Conservation (phyloP, 2,329 filamentous ascomycete species). For the Beauveria varroae region DNA sequence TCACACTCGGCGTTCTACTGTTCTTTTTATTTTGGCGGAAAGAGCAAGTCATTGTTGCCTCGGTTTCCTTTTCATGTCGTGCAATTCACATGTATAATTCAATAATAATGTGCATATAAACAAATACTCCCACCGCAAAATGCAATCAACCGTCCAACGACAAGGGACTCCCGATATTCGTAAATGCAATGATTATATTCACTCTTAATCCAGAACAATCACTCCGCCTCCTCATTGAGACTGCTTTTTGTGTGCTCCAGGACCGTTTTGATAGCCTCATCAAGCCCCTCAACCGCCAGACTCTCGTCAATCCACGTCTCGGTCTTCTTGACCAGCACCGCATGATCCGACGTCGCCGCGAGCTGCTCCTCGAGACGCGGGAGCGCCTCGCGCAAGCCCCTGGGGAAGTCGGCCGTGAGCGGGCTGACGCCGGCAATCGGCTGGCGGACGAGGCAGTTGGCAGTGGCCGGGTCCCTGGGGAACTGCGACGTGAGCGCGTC, state of each 20-base stretch:
- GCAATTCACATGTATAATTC: background rate
- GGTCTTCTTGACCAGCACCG: conserved; percentile 40
- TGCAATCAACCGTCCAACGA: background rate
- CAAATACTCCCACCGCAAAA: conserved; percentile 2
- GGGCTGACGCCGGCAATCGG: conserved; percentile 59
- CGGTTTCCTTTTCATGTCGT: background rate
- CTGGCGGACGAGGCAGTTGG: conserved; percentile 63
- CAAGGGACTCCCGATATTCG: background rate
- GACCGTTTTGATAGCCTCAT: conserved; percentile 48
- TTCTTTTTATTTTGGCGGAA: background rate
- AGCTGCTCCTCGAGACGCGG: conserved; percentile 48
- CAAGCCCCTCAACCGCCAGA: conserved; percentile 41
- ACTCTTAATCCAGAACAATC: background rate
- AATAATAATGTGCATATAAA: conserved; percentile 6
- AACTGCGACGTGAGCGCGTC: conserved; percentile 52
- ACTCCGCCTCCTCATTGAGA: background rate
- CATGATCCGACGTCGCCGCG: conserved; percentile 37
- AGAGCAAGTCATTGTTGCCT: background rate
- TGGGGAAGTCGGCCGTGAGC: conserved; percentile 63
- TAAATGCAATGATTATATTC: background rate
- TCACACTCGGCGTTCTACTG: background rate
- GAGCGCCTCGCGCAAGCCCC: conserved; percentile 59
- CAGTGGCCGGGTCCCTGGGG: conserved; percentile 54
- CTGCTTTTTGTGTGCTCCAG: conserved; percentile 43
- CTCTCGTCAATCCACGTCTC: conserved; percentile 48